phyloP scores from a whole-genome alignment of 179 eudicot species.

The Silene vulgaris region DNA sequence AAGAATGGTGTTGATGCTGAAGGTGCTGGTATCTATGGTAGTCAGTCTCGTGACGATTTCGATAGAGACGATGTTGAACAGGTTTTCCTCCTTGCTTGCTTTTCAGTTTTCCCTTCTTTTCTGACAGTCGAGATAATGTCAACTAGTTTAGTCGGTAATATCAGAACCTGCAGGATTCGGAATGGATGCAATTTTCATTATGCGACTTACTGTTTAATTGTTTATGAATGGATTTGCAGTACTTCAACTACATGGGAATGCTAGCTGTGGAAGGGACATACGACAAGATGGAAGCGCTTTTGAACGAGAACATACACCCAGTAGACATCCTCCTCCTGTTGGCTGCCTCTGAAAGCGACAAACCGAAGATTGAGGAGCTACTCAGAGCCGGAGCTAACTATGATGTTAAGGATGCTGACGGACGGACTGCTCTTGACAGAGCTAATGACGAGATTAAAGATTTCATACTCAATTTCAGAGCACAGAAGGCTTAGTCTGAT shows the following conservation, averaged over 20 bases:
- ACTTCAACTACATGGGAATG: slow-evolving; percentile 98
- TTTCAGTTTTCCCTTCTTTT: not conserved
- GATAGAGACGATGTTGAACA: slow-evolving; percentile 89
- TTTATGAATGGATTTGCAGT: slow-evolving; percentile 37
- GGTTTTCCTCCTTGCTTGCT: slow-evolving; percentile 26
- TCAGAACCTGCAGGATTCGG: not conserved
- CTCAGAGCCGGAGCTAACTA: slow-evolving; percentile 74
- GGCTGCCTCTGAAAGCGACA: slow-evolving; percentile 90
- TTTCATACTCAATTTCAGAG: slow-evolving; percentile 51
- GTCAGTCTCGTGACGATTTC: slow-evolving; percentile 75
- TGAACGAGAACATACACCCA: slow-evolving; percentile 72
- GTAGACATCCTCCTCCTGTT: slow-evolving; percentile 73
- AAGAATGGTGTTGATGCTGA: slow-evolving; percentile 82
- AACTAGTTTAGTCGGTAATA: not conserved
- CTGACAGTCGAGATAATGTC: not conserved
- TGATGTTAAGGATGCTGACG: slow-evolving; percentile 67
- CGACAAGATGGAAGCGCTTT: slow-evolving; percentile 83
- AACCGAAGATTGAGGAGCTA: slow-evolving; percentile 80
- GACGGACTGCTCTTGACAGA: slow-evolving; percentile 69
- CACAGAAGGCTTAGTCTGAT: slow-evolving; percentile 42
- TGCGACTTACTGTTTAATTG: no score
- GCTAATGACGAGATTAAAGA: slow-evolving; percentile 61
- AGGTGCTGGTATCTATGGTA: slow-evolving; percentile 87
- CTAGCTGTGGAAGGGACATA: slow-evolving; percentile 91
- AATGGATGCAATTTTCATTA: not conserved